Base-by-base conservation (phyloP, 768 basidiomycete genomes). In the Tylopilus vinaceipallidus region DNA sequence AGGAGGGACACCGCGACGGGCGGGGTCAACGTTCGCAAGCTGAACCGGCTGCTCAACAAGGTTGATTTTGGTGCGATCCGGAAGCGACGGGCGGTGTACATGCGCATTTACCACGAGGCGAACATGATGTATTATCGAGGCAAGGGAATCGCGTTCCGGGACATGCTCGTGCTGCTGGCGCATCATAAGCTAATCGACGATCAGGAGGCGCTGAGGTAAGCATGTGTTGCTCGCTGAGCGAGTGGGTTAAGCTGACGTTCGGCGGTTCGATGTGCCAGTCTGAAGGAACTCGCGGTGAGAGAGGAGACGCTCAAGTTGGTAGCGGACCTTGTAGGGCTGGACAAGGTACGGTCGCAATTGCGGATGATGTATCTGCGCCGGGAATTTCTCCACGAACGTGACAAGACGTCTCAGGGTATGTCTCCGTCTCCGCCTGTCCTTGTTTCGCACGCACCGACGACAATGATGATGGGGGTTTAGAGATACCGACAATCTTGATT, bases 181-280 rank as follows among this genome's bases (percentile, higher is more conserved):
- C 95, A 97, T 64, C 86, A 98, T 71, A 94, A 91, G 66, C 71
- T 98, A 44, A 92, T 98, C 54, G 80, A 91, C 42, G 93, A 97
- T 68, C 81, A 81, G 23, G 88, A 92, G 26, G 95, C 95, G 13
- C 71, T 98, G 22, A 79, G 84, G 95, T 95, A 66, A 64, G 91
- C 80, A 8, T 52, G 27, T 29, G 27, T 29, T 29, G 6, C 27
- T 12, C 27, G 6, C 12, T 29, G 27, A 29, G n/a, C n/a, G n/a
- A n/a, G n/a, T n/a, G n/a, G 27, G 27, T 29, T 12, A 12, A 29
- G 26, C 36, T 43, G 44, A 40, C n/a, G n/a, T n/a, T n/a, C n/a
- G n/a, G n/a, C 22, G 42, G 22, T 24, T 24, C 3, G 27, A 10
- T 14, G 8, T 19, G 19, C 2, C 55, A 97, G 94, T 29, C 65